Base-by-base conservation (phyloP, 495 filamentous ascomycete genomes). In the Hypoxylon intermedium region DNA sequence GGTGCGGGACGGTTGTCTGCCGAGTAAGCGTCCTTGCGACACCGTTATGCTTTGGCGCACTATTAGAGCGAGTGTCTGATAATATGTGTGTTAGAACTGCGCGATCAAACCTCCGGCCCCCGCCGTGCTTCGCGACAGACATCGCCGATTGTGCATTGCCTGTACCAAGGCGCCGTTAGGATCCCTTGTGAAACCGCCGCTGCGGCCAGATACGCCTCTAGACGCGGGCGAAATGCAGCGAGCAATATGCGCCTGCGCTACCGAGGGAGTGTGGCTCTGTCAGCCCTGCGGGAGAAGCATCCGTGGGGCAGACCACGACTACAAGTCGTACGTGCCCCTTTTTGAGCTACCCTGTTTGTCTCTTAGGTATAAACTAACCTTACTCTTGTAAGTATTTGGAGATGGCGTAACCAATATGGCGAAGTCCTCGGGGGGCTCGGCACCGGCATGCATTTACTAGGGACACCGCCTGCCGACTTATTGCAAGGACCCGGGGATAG, bases 331-430 rank as follows among this genome's bases (percentile, higher is more conserved):
- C 53, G 72, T 66, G 18, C 26, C 21, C 43, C 19, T 31, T n/a
- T 23, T 23, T 15, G 20, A 36, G 11, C 21, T 20, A 2, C 20
- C 7, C 20, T 18, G 20, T 15, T 20, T 9, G n/a, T n/a, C n/a
- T 38, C 15, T 38, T 19, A 36, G 19, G 48, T 18, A 31, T 21
- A 9, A 41, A 40, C 40, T 61, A 58, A 55, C 24, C 20, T 16
- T 4, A 13, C 18, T 53, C 30, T 41, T 20, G 42, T 2, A 36
- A 44, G 89, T 30, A 87, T 91, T 30, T 96, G 92, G 92, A 85
- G 79, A 16, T 96, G 92, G 92, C 87, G 92, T 15, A 91, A 85
- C 18, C 83, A 89, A n/a, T 97, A 95, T 74, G 85, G 86, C 41
- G 85, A 87, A 15, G 87, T 85, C 24, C 87, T 92, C 0, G 90